Percentiles rank a stretch among this genome's conserved stretches.
Conservation (phyloP, 2,329 filamentous ascomycete species). For the Microcyclosporella mali region DNA sequence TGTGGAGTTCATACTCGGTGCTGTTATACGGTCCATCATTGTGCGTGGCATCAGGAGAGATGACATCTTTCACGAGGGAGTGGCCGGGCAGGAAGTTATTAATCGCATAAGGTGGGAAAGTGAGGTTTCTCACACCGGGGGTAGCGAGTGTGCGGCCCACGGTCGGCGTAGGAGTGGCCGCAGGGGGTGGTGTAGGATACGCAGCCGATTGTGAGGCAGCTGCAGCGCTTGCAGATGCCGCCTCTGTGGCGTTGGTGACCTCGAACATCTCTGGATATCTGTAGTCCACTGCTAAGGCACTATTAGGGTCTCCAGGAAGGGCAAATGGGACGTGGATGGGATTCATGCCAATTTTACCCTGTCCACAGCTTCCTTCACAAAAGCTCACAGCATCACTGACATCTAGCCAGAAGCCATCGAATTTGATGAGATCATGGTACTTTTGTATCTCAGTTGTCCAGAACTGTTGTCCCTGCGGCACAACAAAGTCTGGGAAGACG, state of each 20-base stretch:
- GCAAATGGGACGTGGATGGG: constrained; percentile 20
- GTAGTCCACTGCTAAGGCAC: constrained; percentile 13
- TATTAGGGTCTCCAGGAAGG: constrained; percentile 17
- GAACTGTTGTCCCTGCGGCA: constrained; percentile 20
- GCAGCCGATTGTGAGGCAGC: constrained; percentile 15
- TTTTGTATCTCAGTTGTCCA: constrained; percentile 22
- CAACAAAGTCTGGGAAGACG: constrained; percentile 18
- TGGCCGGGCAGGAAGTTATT: constrained; percentile 23
- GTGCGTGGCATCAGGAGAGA: constrained; percentile 26
- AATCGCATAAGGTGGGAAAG: constrained; percentile 22
- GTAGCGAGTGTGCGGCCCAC: constrained; percentile 19
- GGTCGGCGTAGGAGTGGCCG: constrained; percentile 10
- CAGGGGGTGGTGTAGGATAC: constrained; percentile 12
- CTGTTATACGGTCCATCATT: constrained; percentile 19
- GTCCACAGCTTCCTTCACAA: constrained; percentile 24
- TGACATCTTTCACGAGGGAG: constrained; percentile 19
- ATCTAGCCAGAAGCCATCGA: constrained; percentile 28
- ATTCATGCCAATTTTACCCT: constrained; percentile 15
- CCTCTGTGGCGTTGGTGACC: constrained; percentile 25
- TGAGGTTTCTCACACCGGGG: constrained; percentile 19
- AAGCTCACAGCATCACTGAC: constrained; percentile 21
- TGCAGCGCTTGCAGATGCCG: constrained; percentile 20
- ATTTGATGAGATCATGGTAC: constrained; percentile 16
- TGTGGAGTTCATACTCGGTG: constrained; percentile 27
- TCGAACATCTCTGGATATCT: constrained; percentile 25